Evolutionary conservation across 345 rosid genomes (phyloP).

Genomic region (Populus tremula): DNA sequence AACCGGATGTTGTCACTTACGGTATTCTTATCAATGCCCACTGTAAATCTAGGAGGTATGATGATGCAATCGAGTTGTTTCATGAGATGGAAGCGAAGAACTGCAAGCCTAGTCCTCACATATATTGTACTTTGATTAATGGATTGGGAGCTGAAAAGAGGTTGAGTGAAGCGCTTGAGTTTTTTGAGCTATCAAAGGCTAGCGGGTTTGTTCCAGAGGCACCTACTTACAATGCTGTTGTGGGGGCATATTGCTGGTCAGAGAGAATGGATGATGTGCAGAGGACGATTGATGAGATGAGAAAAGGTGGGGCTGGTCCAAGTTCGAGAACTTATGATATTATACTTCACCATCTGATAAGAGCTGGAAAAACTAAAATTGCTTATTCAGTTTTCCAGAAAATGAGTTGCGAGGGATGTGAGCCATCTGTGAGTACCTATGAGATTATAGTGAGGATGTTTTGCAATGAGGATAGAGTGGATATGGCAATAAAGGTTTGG

Average conservation of each 20-base stretch:
- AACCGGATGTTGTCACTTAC: slow-evolving; percentile 72
- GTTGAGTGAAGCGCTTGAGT: slow-evolving; percentile 55
- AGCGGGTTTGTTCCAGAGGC: slow-evolving; percentile 57
- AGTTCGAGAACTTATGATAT: slow-evolving; percentile 74
- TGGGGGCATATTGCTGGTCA: slow-evolving; percentile 76
- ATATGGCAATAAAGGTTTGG: slow-evolving; percentile 66
- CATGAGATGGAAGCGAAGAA: slow-evolving; percentile 61
- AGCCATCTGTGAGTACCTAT: slow-evolving; percentile 66
- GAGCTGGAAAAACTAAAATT: slow-evolving; percentile 45
- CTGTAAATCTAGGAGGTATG: slow-evolving; percentile 58
- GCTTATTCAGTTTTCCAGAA: slow-evolving; percentile 58
- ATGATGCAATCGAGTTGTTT: slow-evolving; percentile 52
- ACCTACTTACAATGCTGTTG: slow-evolving; percentile 80
- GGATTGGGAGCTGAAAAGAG: slow-evolving; percentile 72
- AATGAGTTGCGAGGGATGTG: slow-evolving; percentile 45
- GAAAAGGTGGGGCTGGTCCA: slow-evolving; percentile 50
- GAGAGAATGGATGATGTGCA: slow-evolving; percentile 49
- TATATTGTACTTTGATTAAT: slow-evolving; percentile 71
- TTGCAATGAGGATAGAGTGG: slow-evolving; percentile 58
- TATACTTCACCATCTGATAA: slow-evolving; percentile 62
- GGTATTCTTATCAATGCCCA: slow-evolving; percentile 70
- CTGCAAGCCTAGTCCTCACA: slow-evolving; percentile 64
- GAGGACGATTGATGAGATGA: slow-evolving; percentile 66
- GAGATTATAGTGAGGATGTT: slow-evolving; percentile 85
- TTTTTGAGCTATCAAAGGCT: slow-evolving; percentile 53